These are phyloP conservation scores for Diaporthe helianthi DNA, from an alignment of 2,329 filamentous ascomycete species.

Conservation along the genomic window DNA sequence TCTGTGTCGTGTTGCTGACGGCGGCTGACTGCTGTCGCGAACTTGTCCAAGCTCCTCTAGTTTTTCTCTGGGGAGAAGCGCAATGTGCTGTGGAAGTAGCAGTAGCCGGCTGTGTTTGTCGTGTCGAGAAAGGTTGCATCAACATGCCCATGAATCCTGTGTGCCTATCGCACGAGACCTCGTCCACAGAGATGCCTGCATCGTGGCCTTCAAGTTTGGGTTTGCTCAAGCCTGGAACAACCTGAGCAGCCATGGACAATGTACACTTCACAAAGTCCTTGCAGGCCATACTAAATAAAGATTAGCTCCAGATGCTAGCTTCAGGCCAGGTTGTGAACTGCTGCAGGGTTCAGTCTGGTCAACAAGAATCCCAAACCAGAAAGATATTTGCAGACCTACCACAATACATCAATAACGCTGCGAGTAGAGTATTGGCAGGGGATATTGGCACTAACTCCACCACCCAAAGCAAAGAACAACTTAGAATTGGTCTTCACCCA, in stretches of 20 bases:
- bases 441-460: slow-evolving; percentile 47
- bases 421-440: too few species aligned
- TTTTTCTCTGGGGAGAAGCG: slow-evolving; percentile 47
- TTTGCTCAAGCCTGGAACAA: slow-evolving; percentile 25
- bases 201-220: slow-evolving; percentile 22
- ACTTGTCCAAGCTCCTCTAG: slow-evolving; percentile 39
- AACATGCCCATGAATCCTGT: slow-evolving; percentile 42
- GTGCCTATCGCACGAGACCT: slow-evolving; percentile 38
- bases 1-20: slow-evolving; percentile 37
- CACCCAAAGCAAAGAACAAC: slow-evolving; percentile 58
- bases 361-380: background rate
- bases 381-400: background rate
- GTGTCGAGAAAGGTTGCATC: slow-evolving; percentile 39
- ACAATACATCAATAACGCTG: slow-evolving; percentile 30
- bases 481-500: slow-evolving; percentile 51
- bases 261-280: background rate
- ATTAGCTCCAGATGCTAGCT: slow-evolving; percentile 7
- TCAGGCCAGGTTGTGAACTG: slow-evolving; percentile 32
- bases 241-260: slow-evolving; percentile 32
- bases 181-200: slow-evolving; percentile 41
- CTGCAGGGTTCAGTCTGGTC: background rate
- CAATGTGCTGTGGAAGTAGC: slow-evolving; percentile 38
- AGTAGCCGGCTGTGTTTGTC: slow-evolving; percentile 48
- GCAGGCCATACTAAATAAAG: slow-evolving; percentile 3
- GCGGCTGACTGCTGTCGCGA: slow-evolving; percentile 43